Base-by-base conservation (phyloP, 2,329 filamentous ascomycete genomes). In the Ustulina deusta region DNA sequence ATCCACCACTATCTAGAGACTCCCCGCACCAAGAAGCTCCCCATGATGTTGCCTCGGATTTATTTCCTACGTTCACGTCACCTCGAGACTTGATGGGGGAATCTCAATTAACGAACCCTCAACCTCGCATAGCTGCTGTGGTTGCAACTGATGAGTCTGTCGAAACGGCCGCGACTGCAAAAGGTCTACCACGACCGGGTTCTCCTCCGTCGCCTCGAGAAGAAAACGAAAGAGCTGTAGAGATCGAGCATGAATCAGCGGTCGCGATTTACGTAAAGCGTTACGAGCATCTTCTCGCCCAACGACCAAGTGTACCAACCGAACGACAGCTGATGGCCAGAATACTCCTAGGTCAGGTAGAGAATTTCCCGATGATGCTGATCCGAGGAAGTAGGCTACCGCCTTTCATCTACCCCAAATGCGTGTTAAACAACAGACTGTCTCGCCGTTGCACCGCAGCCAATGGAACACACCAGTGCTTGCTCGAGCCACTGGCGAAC, bases 371-470 rank as follows among this genome's bases (percentile, higher is more conserved):
- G 0, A 54, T 22, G 17, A 71, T 74, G 74, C 51, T 78, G 34
- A 66, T 71, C 3, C 40, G 69, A 25, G 71, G 69, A 10, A 67
- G 66, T 3, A 62, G 57, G 17, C 67, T 78, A 0, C 76, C 76
- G 2, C 73, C 75, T 2, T 77, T 77, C 49, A 76, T 78, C n/a
- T 72, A 73, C 49, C 74, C 76, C 2, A 65, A 61, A 2, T 78
- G 76, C 27, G 71, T 71, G 1, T 51, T 73, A 25, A 63, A 73
- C 7, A 62, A 61, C 17, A 52, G 13, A 9, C 56, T 66, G 0
- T 51, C 55, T 7, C 51, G 52, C 9, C 54, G 69, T 3, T 75
- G 71, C 32, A 57, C 62, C 9, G 49, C 60, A 1, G 48, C 29
- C 2, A 69, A 72, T 27, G 75, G 71, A 1, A 67, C 68, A 48